Evolutionary conservation across 2,329 filamentous ascomycete genomes (phyloP), one percentile per base, ranked within the genome.

Genomic region (Colletotrichum eleusines): DNA sequence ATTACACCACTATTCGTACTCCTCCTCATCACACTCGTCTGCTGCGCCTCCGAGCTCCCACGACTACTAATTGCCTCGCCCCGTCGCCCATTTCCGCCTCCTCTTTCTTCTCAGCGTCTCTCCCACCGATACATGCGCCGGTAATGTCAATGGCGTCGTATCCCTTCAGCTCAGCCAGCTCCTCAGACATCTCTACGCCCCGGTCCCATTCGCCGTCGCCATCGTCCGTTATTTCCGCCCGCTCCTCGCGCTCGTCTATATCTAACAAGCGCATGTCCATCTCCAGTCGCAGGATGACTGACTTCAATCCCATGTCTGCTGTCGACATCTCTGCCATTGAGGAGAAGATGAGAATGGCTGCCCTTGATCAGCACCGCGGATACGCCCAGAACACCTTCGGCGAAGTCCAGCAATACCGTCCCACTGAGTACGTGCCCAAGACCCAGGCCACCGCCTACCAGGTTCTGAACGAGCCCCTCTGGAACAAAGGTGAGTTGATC

Each of bases 401-500:
- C 72, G 85, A 88, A 77, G 84, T 91, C 74, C 82, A 86, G 73
- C 89, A 91, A 76, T 78, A 83, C 73, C 79, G 80, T 53, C 76
- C 81, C 63, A 89, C 87, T 55, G 84, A 90, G 73, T 89, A 90
- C 77, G 75, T 88, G 59, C 74, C 83, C 57, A 80, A 88, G 76
- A 78, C 81, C 66, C 80, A 84, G 74, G 89, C 89, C 73, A 81
- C 81, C 72, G 89, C 89, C 74, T 89, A 89, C 78, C 89, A 91
- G 80, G 81, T 91, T 69, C 82, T 91, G 69, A 82, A 84, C 62
- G 87, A 91, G 78, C 88, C 89, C 72, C 82, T 87, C 59, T 91
- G 88, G 88, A 91, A 91, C 77, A 90, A 90, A 84, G 89, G 89
- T 90, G 81, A 77, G 81, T 79, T 69, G 68, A 63, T 61, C 63